These are phyloP conservation scores for Fraxinus velutina DNA, from an alignment of 305 asterid genomes.

Conservation along the genomic window DNA sequence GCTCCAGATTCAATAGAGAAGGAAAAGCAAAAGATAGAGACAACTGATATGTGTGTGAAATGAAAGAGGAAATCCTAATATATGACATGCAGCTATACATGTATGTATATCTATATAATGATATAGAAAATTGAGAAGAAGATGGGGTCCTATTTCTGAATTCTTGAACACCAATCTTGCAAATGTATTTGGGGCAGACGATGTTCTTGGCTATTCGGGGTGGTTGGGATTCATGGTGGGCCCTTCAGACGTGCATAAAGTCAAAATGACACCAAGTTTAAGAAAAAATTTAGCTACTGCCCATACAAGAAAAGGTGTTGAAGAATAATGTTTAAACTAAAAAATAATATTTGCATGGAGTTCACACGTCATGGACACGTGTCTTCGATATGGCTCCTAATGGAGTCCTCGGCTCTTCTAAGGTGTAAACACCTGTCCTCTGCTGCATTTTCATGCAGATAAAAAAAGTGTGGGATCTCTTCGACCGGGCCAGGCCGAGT, in stretches of 20 bases:
- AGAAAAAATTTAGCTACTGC: constrained; percentile 9
- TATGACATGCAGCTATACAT: constrained; percentile 1
- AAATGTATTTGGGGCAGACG: constrained; percentile 7
- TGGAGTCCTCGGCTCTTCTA: background rate
- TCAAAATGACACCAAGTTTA: background rate
- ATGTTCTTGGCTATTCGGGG: background rate
- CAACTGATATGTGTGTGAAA: background rate
- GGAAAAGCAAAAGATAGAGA: background rate
- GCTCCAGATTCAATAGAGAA: background rate
- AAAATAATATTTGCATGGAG: constrained; percentile 29
- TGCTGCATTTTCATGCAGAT: background rate
- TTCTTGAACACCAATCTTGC: constrained; percentile 7
- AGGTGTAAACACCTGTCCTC: constrained; percentile 26
- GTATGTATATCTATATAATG: background rate
- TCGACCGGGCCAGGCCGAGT: background rate
- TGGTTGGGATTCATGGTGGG: constrained; percentile 13
- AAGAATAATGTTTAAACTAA: background rate
- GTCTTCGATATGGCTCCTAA: constrained; percentile 4
- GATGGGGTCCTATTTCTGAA: background rate
- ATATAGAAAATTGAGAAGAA: background rate
- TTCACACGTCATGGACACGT: constrained; percentile 40
- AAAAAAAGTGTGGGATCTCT: constrained; percentile 1
- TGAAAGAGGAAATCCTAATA: background rate
- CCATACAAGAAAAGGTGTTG: constrained; percentile 15
- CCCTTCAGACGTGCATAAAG: constrained; percentile 1